Percentiles rank a stretch among this genome's conserved stretches.
These are phyloP conservation scores for Lithocarpus polystachyus DNA, from an alignment of 306 rosid genomes.

Conservation along the genomic window DNA sequence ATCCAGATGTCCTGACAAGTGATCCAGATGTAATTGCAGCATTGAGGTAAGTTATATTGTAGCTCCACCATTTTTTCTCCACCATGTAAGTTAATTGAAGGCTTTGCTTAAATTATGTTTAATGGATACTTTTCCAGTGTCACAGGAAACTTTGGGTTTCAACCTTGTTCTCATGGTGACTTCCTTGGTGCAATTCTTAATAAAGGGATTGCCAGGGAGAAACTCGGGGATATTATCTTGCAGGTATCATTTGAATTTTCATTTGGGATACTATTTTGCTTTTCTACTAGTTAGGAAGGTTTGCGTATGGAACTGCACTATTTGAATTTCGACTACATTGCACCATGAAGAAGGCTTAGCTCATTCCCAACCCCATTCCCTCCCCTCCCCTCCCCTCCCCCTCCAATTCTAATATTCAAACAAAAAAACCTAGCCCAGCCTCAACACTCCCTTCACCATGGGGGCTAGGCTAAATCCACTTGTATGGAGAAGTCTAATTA, in stretches of 20 bases:
- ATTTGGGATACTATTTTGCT: not conserved
- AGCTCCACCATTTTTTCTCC: not conserved
- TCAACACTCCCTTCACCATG: not conserved
- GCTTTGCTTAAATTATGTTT: constrained; percentile 9
- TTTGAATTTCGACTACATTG: not conserved
- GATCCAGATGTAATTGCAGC: constrained; percentile 87
- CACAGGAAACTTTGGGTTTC: constrained; percentile 79
- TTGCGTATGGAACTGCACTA: not conserved
- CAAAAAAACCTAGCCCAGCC: not conserved
- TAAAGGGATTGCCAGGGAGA: constrained; percentile 79
- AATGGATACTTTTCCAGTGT: constrained; percentile 48
- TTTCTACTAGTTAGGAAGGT: not conserved
- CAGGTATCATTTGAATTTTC: constrained; percentile 49
- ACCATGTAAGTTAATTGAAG: constrained; percentile 6
- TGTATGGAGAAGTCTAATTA: not conserved
- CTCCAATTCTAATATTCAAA: not conserved
- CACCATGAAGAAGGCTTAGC: not conserved
- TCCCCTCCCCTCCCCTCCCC: not conserved
- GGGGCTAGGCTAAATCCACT: not conserved
- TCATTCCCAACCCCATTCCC: not conserved
- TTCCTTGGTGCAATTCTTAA: constrained; percentile 89
- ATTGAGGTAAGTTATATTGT: constrained; percentile 49
- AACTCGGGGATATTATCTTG: constrained; percentile 80
- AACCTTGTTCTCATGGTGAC: constrained; percentile 84
- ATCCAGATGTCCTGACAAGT: constrained; percentile 67